Base-by-base conservation (phyloP, 768 basidiomycete species). In the Calocera cornea region DNA sequence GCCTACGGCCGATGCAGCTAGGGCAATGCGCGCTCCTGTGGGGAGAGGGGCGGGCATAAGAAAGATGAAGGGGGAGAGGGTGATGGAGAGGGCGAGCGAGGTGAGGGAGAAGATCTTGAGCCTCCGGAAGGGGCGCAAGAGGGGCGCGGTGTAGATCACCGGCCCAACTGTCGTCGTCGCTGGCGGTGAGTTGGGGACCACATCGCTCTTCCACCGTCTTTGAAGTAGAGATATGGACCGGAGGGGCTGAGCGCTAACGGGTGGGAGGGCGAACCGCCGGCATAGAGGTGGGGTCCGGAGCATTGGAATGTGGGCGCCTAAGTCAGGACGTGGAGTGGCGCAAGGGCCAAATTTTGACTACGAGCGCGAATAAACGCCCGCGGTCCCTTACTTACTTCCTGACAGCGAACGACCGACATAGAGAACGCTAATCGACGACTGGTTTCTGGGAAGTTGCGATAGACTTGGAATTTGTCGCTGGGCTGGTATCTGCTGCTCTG, bases 91-190 rank as follows among this genome's bases (percentile, higher is more conserved):
- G 1, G 81, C 81, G 60, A 94, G 82, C 0, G 92, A 92, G 27
- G 86, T 84, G 0, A 95, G 78, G 14, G 91, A 93, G 78, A 94
- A 92, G 10, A 90, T 76, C 75, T 94, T 93, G 67, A 93, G 82
- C 27, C 84, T 83, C 66, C 85, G 83, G 79, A 90, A 92, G 1
- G 91, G 89, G 49, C 79, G 75, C 0, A 86, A 77, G 41, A 92
- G 78, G 1, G 91, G 92, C 0, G 90, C 92, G 69, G 80, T 76
- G 73, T 93, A 93, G 63, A 72, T 60, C 54, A 60, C 54, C 54
- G 54, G 54, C 31, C 54, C 54, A 7, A 7, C 8, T 19, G 16
- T 47, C 7, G 44, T 24, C 19, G 44, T 3, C 19, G 44, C 19
- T 29, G 54, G 5, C 27, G 54, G 19, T 2, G 54, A 50, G 8